Evolutionary conservation across 352 stramenopile genomes (phyloP), one percentile per base, ranked within the genome.

Genomic region (Globisporangium recalcitrans): DNA sequence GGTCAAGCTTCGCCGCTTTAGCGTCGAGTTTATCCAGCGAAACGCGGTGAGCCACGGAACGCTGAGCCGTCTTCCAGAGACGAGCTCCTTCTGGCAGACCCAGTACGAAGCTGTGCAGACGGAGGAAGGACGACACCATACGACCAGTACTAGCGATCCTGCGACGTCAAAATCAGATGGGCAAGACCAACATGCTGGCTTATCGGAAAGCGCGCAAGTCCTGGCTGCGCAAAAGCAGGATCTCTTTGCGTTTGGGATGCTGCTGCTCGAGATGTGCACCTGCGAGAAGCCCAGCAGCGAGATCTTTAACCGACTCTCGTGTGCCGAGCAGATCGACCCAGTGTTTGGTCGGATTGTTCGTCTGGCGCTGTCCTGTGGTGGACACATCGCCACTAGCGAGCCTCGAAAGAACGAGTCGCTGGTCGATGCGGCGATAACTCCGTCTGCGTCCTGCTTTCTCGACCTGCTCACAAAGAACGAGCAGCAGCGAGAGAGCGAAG

Each of bases 221-320:
- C 7, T 19, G 19, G 34, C 34, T 40, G 13, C 36, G 9, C 52
- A 53, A 21, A 52, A 46, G 49, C 58, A 72, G 40, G 79, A 92
- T 53, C 56, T 92, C 21, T 90, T 81, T 53, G 76, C 79, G 13
- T 90, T 92, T 52, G 83, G 81, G 2, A 67, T 91, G 27, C 68
- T 92, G 31, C 58, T 91, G 0, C 70, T 90, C 19, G 83, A 92
- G 64, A 87, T 92, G 78, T 87, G 78, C 36, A 70, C 71, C 6
- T 29, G 63, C 9, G 70, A 82, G 21, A 82, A 85, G 7, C 83
- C 83, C n/a, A 85, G 62, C 10, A 63, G 56, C 26, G 83, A 90
- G 44, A 51, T 83, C 1, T 75, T 78, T 54, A 88, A 89, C 44
- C 68, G 68, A 3, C 68, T 84, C 14, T 79, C 77, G 7, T 65